Conservation (phyloP, 257 asterid species). For the Penstemon davidsonii region DNA sequence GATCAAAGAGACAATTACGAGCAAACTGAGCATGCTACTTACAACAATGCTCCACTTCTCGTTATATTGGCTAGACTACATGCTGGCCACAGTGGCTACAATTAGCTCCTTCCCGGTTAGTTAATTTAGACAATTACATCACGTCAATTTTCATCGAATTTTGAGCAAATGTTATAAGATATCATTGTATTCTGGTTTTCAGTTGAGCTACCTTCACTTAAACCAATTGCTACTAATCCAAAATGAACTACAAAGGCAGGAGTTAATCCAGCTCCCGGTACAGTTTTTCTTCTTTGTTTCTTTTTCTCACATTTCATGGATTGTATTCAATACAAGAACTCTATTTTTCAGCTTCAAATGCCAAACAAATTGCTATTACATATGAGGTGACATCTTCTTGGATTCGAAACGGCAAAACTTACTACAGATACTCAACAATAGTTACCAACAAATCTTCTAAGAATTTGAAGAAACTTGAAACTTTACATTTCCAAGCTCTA, state of each 20-base stretch:
- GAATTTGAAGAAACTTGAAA: slow-evolving; percentile 70
- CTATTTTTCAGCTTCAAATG: slow-evolving; percentile 44
- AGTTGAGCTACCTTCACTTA: slow-evolving; percentile 55
- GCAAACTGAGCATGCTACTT: slow-evolving; percentile 98
- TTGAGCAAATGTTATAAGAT: neutral
- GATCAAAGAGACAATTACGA: slow-evolving; percentile 91
- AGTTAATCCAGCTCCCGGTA: slow-evolving; percentile 63
- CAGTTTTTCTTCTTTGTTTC: slow-evolving; percentile 3
- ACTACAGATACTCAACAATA: slow-evolving; percentile 72
- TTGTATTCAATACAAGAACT: slow-evolving; percentile 9
- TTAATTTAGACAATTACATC: neutral
- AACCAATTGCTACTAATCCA: slow-evolving; percentile 40
- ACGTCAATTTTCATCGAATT: neutral
- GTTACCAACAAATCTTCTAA: slow-evolving; percentile 75
- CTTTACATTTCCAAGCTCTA: slow-evolving; percentile 63
- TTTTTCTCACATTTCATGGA: neutral
- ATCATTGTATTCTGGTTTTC: slow-evolving; percentile 13
- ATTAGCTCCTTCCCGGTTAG: slow-evolving; percentile 88
- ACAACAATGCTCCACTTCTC: slow-evolving; percentile 84
- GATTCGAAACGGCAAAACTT: slow-evolving; percentile 62
- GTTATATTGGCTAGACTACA: slow-evolving; percentile 86
- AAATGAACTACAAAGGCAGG: slow-evolving; percentile 46
- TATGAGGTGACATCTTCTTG: slow-evolving; percentile 71
- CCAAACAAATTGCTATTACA: slow-evolving; percentile 44
- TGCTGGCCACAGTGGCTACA: slow-evolving; percentile 67